These are phyloP conservation scores for Scenedesmus sp. DNA, from an alignment of 163 green algal genomes.

Conservation along the genomic window DNA sequence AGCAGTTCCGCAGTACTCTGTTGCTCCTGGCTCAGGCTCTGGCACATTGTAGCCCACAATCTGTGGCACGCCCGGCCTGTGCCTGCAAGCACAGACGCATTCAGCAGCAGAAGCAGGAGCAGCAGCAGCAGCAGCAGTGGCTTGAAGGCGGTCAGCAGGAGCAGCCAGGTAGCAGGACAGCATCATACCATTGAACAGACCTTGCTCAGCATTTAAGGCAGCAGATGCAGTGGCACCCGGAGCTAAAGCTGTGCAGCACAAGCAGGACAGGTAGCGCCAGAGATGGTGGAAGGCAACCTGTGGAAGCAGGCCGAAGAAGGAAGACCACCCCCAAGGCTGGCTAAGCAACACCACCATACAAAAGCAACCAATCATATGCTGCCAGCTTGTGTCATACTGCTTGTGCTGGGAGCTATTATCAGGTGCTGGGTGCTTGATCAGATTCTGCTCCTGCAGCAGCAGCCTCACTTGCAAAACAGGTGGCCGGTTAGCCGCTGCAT, in stretches of 20 bases:
- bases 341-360: neutral
- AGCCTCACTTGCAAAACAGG: constrained; percentile 34
- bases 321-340: neutral
- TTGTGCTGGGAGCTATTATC: neutral
- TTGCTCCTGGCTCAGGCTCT: constrained; percentile 10
- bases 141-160: neutral
- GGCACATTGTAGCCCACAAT: constrained; percentile 41
- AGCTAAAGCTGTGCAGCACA: too few species aligned
- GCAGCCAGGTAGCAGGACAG: neutral
- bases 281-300: neutral
- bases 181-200: too few species aligned
- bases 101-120: neutral
- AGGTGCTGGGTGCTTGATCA: neutral
- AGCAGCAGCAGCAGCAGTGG: neutral
- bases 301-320: neutral
- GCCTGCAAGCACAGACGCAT: neutral
- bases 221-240: too few species aligned
- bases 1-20: neutral
- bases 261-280: too few species aligned
- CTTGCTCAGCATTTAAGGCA: too few species aligned
- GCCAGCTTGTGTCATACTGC: neutral
- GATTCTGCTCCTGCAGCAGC: neutral
- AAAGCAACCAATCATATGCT: neutral
- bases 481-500: constrained; percentile 23
- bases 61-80: constrained; percentile 30